Base-by-base conservation (phyloP, 225 moss, liverwort and hornwort genomes). In the Pseudoscleropodium purum region DNA sequence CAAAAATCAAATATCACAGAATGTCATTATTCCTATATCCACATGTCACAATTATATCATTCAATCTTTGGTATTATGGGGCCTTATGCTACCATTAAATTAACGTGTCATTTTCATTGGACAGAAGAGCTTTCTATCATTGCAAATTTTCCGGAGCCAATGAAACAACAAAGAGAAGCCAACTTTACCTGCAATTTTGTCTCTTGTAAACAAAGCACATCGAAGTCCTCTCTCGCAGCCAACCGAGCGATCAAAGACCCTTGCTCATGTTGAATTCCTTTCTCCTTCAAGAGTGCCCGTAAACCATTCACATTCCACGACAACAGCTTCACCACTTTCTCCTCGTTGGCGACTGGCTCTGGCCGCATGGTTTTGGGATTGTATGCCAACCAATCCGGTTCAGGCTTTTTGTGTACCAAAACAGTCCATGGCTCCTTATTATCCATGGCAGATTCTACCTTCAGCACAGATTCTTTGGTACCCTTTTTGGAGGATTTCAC, bases 301-400 rank as follows among this genome's bases (percentile, higher is more conserved):
- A 97, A 89, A 15, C 99, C 99, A 92, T 99, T 99, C 85, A 99
- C 99, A 87, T 99, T 99, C 99, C 99, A 99, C 24, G 99, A 99
- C 43, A 99, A 74, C 21, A 99, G 64, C 90, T 97, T 99, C 91
- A 96, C 84, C 29, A 85, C 88, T 89, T 95, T 93, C 65, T 93
- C 90, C 73, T 82, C 89, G 39, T 77, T 79, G 23, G 83, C 75
- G 52, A 90, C 91, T 51, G 94, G 89, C 57, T 89, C 84, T 27
- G 96, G 95, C 89, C 99, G 89, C 97, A 99, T 97, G 17, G 93
- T 92, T 45, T 86, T 72, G 18, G 99, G 99, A 86, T 97, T 93
- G 89, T 97, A 99, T 43, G 94, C 94, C 78, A 93, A 77, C 99
- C 99, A 99, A 57, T 93, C 94, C 10, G 91, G 88, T 51, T 89